Conservation (phyloP, 352 stramenopile genomes). For the Globisporangium spiculum region DNA sequence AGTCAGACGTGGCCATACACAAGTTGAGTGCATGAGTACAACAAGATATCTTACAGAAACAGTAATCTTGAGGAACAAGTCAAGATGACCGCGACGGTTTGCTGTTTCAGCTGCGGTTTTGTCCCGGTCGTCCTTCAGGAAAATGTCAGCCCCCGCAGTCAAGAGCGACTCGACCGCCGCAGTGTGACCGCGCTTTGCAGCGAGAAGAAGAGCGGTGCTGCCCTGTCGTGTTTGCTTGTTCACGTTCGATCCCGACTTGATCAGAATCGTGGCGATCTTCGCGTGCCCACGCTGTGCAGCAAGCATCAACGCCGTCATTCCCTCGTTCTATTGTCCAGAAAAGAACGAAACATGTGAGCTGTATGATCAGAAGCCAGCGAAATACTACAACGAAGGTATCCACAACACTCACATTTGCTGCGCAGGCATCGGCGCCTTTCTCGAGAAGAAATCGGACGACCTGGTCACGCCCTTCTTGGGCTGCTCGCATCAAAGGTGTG, state of each 20-base stretch:
- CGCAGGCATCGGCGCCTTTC: slow-evolving; percentile 63
- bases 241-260: slow-evolving; percentile 80
- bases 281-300: slow-evolving; percentile 81
- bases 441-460: slow-evolving; percentile 80
- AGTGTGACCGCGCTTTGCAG: slow-evolving; percentile 79
- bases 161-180: slow-evolving; percentile 75
- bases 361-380: not conserved
- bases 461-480: slow-evolving; percentile 76
- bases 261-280: slow-evolving; percentile 74
- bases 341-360: not conserved
- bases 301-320: slow-evolving; percentile 87
- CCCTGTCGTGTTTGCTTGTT: slow-evolving; percentile 87
- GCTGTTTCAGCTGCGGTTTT: slow-evolving; percentile 85
- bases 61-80: slow-evolving; percentile 85
- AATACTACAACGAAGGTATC: not conserved
- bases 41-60: slow-evolving; percentile 39
- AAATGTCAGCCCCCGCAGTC: slow-evolving; percentile 82
- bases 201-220: slow-evolving; percentile 80
- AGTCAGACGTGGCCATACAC: slow-evolving; percentile 3
- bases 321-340: slow-evolving; percentile 53
- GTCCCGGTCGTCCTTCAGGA: slow-evolving; percentile 84
- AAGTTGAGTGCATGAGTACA: not conserved
- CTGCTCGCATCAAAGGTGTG: slow-evolving; percentile 82
- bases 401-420: slow-evolving; percentile 48
- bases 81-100: slow-evolving; percentile 74